Conservation (phyloP, 768 basidiomycete genomes). For the Mycena vitilis region DNA sequence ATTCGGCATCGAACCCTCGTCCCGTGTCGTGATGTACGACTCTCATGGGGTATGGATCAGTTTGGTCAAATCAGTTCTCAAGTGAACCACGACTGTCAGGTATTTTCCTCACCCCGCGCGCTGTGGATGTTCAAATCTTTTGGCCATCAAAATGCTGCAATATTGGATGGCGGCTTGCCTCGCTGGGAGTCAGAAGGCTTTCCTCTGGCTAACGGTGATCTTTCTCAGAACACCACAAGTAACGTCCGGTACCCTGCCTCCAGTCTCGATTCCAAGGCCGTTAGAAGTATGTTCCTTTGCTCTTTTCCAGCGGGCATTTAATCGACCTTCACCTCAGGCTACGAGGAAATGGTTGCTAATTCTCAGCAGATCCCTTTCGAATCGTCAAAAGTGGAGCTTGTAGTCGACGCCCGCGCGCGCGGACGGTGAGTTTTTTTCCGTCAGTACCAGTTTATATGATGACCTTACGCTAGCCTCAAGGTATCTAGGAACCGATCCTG, state of each 20-base stretch:
- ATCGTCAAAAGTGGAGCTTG: slow-evolving; percentile 66
- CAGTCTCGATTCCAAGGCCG: slow-evolving; percentile 57
- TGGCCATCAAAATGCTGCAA: slow-evolving; percentile 86
- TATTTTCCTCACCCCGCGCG: slow-evolving; percentile 93
- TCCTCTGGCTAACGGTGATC: slow-evolving; percentile 56
- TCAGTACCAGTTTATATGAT: no score
- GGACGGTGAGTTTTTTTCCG: slow-evolving; percentile 67
- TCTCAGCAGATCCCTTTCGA: slow-evolving; percentile 58
- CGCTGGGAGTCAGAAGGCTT: slow-evolving; percentile 79
- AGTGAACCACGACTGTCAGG: slow-evolving; percentile 7
- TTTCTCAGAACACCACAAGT: slow-evolving; percentile 38
- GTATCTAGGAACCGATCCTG: slow-evolving; percentile 83
- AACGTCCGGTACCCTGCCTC: slow-evolving; percentile 63
- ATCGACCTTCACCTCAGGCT: slow-evolving; percentile 58
- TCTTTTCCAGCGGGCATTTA: slow-evolving; percentile 26
- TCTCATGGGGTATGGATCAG: slow-evolving; percentile 64
- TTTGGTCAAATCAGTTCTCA: background rate
- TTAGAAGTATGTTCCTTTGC: slow-evolving; percentile 59
- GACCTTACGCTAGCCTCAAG: slow-evolving; percentile 50
- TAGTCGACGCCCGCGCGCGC: slow-evolving; percentile 89
- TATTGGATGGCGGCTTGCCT: slow-evolving; percentile 94
- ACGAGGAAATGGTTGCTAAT: slow-evolving; percentile 85
- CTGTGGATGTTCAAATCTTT: slow-evolving; percentile 95
- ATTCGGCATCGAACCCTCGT: slow-evolving; percentile 76
- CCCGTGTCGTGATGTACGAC: slow-evolving; percentile 94